Base-by-base conservation (phyloP, 2,329 filamentous ascomycete species). In the Aspergillus sp. region DNA sequence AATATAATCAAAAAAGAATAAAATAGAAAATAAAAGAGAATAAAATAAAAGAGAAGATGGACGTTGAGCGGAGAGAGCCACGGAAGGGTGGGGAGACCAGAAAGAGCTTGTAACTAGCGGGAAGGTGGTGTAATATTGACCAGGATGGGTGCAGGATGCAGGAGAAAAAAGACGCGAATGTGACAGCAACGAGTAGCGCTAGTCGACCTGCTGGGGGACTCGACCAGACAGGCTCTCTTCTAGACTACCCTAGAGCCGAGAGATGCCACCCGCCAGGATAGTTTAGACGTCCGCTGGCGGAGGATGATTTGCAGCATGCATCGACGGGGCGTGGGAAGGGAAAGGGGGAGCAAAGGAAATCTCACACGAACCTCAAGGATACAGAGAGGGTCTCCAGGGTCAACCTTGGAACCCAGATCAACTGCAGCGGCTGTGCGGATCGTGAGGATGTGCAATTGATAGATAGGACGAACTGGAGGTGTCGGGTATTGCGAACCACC, bases 51-150 rank as follows among this genome's bases (percentile, higher is more conserved):
- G 52, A 25, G 58, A 45, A 54, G 49, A 45, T 58, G 46, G 55
- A 57, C 16, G 34, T 58, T 49, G 45, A 49, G 50, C 47, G 55
- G 52, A 60, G 53, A 47, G 48, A 61, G 42, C 49, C 49, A 56
- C 47, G 58, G 56, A 56, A 47, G 57, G 59, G 61, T 58, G 57
- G 57, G 58, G 59, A 62, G 65, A 67, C 66, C 59, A 67, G 60
- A 56, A 64, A 59, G 62, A 61, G 60, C 65, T 68, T 63, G 64
- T 68, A 62, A 69, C 63, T 69, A 69, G 67, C 64, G 66, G 64
- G 59, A 68, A 64, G 60, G 62, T 65, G 60, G 68, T 71, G 68
- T 71, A 71, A 71, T 70, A 65, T 66, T 58, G 64, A 62, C 67
- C 58, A 66, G 66, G 67, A 65, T 71, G 59, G 57, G 63, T 68